Evolutionary conservation across 2,329 filamentous ascomycete genomes (phyloP), one percentile per base, ranked within the genome.

Genomic region (Colletotrichum aenigma): DNA sequence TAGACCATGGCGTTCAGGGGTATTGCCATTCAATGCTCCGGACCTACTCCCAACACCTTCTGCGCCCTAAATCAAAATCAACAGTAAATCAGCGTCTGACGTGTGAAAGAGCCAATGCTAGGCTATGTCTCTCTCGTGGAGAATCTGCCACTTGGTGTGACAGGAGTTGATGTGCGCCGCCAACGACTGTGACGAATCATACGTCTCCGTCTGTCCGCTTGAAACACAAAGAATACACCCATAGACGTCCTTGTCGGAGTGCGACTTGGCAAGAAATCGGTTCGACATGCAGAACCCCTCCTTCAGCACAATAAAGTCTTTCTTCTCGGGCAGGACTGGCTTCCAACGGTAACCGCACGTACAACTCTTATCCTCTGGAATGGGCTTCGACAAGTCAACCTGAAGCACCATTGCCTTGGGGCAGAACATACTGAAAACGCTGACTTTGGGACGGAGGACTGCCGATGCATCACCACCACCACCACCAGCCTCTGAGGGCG

Each of bases 141-240:
- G 81, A 74, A 87, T 82, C 79, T 87, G 85, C 85, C 85, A 87
- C 78, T 87, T 87, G 30, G 81, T 82, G 75, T 87, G 85, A 13
- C 77, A 78, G 3, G 78, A 68, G 70, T 86, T 84, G 77, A 86
- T 84, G 72, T 87, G 85, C 30, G 78, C 78, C 36, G 79, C 79
- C 68, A 87, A 79, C 7, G 78, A 77, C 48, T 81, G 80, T 6
- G 81, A 80, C 8, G 78, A 81, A 6, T 77, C 80, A 61, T 83
- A 86, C 6, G 79, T 84, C 60, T 83, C 81, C 3, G 82, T 83
- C 61, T 77, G 80, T 7, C 85, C 85, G 58, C 78, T 83, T 6
- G 83, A 84, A 10, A 83, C 85, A 68, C 85, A 87, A 13, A 87
- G 79, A 4, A 86, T 84, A 56, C 85, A 87, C 7, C 84, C 85